These are phyloP conservation scores for Calocybe indica DNA, from an alignment of 768 basidiomycete species.

Conservation along the genomic window DNA sequence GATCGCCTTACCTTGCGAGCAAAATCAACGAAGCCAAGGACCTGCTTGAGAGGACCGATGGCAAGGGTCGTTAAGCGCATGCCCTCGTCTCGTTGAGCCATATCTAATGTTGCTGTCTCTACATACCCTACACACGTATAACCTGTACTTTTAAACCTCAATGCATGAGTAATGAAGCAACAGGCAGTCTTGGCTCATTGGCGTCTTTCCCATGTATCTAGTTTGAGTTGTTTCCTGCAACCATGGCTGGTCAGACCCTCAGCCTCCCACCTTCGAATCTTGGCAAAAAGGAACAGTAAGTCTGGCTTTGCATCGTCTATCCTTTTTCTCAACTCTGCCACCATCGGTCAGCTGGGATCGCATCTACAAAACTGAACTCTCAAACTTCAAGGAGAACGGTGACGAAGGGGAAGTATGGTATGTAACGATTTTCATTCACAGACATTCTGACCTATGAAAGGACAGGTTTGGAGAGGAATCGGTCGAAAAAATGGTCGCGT, in stretches of 20 bases:
- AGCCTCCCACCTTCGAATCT: conserved; percentile 51
- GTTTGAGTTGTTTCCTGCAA: conserved; percentile 24
- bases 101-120: too few relatives aligned
- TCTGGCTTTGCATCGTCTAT: background rate
- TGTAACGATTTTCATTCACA: conserved; percentile 10
- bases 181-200: too few relatives aligned
- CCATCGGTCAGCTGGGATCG: conserved; percentile 59
- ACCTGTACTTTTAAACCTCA: too few relatives aligned
- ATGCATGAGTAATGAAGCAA: too few relatives aligned
- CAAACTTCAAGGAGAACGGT: conserved; percentile 69
- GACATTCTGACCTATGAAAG: background rate
- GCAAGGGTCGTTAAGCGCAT: conserved; percentile 29
- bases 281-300: conserved; percentile 77
- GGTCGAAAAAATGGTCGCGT: conserved; percentile 75
- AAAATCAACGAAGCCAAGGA: conserved; percentile 99
- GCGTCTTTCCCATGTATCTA: too few relatives aligned
- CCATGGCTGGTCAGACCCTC: conserved; percentile 13
- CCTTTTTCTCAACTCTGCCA: conserved; percentile 2
- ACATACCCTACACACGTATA: too few relatives aligned
- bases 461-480: conserved; percentile 76
- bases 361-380: conserved; percentile 66
- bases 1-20: conserved; percentile 95
- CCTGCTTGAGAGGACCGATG: conserved; percentile 75
- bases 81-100: too few relatives aligned
- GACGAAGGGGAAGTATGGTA: conserved; percentile 88